Base-by-base conservation (phyloP, 495 filamentous ascomycete species). In the Pyrenopolyporus hunteri region DNA sequence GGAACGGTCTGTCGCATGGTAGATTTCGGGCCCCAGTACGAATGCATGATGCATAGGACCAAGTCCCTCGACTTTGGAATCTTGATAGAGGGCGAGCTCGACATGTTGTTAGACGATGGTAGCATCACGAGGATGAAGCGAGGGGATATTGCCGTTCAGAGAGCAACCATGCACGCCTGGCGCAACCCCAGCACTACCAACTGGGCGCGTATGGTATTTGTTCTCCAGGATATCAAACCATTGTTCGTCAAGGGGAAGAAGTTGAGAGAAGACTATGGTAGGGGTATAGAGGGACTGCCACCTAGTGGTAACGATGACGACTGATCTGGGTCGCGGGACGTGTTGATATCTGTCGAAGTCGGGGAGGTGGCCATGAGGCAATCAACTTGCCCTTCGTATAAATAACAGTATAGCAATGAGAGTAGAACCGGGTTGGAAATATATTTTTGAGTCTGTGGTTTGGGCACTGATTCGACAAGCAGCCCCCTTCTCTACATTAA, bases 61-160 rank as follows among this genome's bases (percentile, higher is more conserved):
- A 79, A 85, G 65, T 85, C 81, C 11, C 71, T 94, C 3, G 90
- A 93, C 59, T 92, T 89, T 46, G 89, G 89, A 2, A 79, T 92
- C 52, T 83, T 94, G 20, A 54, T 94, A n/a, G 89, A 92, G 67
- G 90, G 90, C 0, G 69, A 82, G 64, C 68, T 89, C n/a, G 86
- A 83, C 67, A 78, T 86, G 72, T 69, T 82, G 5, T 70, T 92
- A 6, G 89, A 91, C 63, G 61, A 72, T 63, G 82, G 88, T 0
- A 86, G 85, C 67, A 74, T 70, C 46, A 70, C 76, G 45, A 59
- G 71, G 3, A 72, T 92, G 80, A 73, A 77, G 66, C 67, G 79
- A 4, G 89, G 89, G 1, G 87, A 92, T 64, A 72, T 87, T 5
- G 76, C 77, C 4, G 79, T 90, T 17, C 87, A 91, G 74, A 68